A percentile compares a stretch with the other conserved stretches of the same genome.
These are phyloP conservation scores for Guadua angustifolia DNA, from an alignment of 176 grass and related monocot genomes.

Conservation along the genomic window DNA sequence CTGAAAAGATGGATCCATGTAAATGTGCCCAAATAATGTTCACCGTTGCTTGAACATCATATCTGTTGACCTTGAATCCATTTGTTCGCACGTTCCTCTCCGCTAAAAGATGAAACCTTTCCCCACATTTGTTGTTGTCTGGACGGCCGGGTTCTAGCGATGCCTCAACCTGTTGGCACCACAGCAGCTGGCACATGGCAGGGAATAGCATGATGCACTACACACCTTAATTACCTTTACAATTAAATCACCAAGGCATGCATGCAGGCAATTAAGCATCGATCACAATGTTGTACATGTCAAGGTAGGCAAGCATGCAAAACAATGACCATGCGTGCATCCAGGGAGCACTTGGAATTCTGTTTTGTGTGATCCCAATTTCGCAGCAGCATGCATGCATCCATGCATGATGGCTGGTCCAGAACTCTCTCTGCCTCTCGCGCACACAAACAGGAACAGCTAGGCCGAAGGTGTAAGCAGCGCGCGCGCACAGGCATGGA, in stretches of 20 bases:
- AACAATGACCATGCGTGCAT: neutral
- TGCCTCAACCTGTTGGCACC: neutral
- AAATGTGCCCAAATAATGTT: too few species aligned
- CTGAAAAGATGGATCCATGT: too few species aligned
- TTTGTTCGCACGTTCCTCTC: neutral
- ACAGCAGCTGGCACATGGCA: too few species aligned
- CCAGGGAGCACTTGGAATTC: neutral
- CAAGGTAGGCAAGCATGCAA: too few species aligned
- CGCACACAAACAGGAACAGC: too few species aligned
- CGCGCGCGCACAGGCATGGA: neutral
- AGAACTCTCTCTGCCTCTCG: too few species aligned
- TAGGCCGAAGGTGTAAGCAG: too few species aligned
- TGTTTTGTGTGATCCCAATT: neutral
- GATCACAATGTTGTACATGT: neutral
- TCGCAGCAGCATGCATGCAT: conserved; percentile 5
- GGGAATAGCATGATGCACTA: neutral
- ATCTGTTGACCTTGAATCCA: neutral
- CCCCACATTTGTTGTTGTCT: neutral
- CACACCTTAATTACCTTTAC: neutral
- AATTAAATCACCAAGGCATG: neutral
- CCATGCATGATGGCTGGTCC: neutral
- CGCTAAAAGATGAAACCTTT: neutral
- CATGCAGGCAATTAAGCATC: neutral
- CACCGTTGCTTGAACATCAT: too few species aligned
- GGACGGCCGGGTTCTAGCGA: too few species aligned